A percentile compares a stretch with the other conserved stretches of the same genome.
phyloP scores from a whole-genome alignment of 129 eudicot genomes.

The Artemisia annua region DNA sequence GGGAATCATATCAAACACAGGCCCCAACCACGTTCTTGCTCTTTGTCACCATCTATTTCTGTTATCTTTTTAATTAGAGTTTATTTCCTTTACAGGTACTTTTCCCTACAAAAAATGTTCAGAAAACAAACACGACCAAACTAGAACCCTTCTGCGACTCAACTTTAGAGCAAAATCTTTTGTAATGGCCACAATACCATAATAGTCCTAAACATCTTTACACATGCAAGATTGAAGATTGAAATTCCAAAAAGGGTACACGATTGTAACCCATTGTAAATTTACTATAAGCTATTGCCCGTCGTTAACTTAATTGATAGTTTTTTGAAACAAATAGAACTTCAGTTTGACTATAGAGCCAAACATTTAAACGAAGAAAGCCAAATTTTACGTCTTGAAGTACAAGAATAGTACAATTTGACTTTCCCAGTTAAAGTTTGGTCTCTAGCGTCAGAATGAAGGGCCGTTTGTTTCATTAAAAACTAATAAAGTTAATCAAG shows the following conservation, averaged over 20 bases:
- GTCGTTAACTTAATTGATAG: neutral
- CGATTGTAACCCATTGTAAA: no score
- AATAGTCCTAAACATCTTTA: neutral
- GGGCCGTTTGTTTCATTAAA: no score
- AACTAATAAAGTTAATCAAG: no score
- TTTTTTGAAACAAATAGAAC: neutral
- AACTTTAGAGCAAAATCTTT: no score
- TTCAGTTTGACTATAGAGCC: neutral
- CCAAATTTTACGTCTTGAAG: neutral
- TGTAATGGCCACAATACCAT: no score
- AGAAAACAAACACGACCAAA: no score
- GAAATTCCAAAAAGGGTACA: conserved; percentile 3
- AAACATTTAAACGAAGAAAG: neutral
- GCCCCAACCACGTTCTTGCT: no score
- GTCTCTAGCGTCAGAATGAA: neutral
- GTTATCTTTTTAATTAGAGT: neutral
- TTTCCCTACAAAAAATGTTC: no score
- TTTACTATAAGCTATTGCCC: neutral
- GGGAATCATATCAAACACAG: no score
- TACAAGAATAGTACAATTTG: neutral
- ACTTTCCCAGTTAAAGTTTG: neutral
- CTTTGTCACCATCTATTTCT: neutral
- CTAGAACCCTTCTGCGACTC: no score
- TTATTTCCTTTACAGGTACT: neutral
- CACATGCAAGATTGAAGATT: conserved; percentile 12